Evolutionary conservation across 169 alveolate genomes (phyloP).

Genomic region (Plasmodium adleri): DNA sequence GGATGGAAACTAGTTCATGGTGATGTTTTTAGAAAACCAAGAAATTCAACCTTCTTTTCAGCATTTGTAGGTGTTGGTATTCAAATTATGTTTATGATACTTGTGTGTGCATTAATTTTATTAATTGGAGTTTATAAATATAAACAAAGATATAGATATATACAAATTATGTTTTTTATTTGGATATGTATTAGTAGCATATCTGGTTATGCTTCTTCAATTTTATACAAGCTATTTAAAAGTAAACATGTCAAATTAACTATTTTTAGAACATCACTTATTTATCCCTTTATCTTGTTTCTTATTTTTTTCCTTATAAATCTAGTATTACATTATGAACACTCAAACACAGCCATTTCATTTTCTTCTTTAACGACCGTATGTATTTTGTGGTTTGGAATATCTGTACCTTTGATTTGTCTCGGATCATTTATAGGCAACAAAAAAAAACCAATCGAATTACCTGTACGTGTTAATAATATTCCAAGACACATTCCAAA

Average conservation of each 20-base stretch:
- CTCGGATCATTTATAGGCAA: conserved; percentile 85
- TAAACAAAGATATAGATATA: conserved; percentile 66
- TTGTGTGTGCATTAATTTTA: conserved; percentile 85
- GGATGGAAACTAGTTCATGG: conserved; percentile 94
- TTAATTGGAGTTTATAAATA: conserved; percentile 79
- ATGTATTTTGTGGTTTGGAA: conserved; percentile 84
- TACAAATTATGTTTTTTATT: conserved; percentile 89
- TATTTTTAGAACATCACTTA: conserved; percentile 16
- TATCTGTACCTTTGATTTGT: conserved; percentile 88
- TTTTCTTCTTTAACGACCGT: conserved; percentile 45
- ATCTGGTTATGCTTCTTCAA: conserved; percentile 90
- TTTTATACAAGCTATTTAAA: conserved; percentile 84
- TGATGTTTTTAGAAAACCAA: conserved; percentile 93
- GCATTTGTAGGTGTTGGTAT: conserved; percentile 91
- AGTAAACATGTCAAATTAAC: conserved; percentile 62
- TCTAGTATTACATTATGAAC: conserved; percentile 53
- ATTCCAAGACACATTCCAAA: conserved; percentile 90
- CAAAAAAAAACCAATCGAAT: conserved; percentile 80
- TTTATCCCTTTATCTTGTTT: conserved; percentile 39
- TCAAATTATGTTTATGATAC: conserved; percentile 82
- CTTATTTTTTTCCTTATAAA: conserved; percentile 24
- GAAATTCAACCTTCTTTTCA: conserved; percentile 85
- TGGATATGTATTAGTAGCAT: conserved; percentile 90
- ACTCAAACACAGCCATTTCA: conserved; percentile 58
- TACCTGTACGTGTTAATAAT: conserved; percentile 90